These are phyloP conservation scores for Boletus patriciae DNA, from an alignment of 768 basidiomycete species.

Conservation along the genomic window DNA sequence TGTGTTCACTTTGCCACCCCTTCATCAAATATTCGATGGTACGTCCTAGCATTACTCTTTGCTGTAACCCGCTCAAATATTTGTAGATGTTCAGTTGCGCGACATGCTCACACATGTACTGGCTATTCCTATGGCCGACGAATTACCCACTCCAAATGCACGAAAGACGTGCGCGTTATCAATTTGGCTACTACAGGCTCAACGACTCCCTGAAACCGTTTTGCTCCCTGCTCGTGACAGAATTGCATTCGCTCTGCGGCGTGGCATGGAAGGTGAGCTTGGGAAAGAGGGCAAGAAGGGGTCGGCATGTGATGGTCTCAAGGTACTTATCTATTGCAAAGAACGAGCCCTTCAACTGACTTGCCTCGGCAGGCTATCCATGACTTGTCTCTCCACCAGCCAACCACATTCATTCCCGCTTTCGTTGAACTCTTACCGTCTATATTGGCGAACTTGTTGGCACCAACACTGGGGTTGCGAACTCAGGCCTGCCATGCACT, in stretches of 20 bases:
- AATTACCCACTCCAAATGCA: constrained; percentile 77
- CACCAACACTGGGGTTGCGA: constrained; percentile 62
- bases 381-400: constrained; percentile 63
- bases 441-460: constrained; percentile 61
- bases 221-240: constrained; percentile 62
- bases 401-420: constrained; percentile 64
- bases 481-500: constrained; percentile 75
- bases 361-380: constrained; percentile 61
- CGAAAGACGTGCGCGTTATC: constrained; percentile 83
- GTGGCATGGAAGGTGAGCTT: constrained; percentile 80
- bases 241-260: constrained; percentile 68
- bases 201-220: constrained; percentile 63
- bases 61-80: constrained; percentile 6
- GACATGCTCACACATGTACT: constrained; percentile 62
- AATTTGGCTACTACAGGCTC: constrained; percentile 71
- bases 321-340: constrained; percentile 43
- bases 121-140: constrained; percentile 67
- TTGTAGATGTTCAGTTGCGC: constrained; percentile 56
- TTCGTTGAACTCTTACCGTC: constrained; percentile 62
- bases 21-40: constrained; percentile 66
- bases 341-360: constrained; percentile 10
- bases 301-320: constrained; percentile 72
- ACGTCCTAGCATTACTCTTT: constrained; percentile 17
- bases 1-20: constrained; percentile 58
- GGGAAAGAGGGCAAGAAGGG: constrained; percentile 91